phyloP scores from a whole-genome alignment of 345 rosid genomes.

The Toxicodendron radicans region DNA sequence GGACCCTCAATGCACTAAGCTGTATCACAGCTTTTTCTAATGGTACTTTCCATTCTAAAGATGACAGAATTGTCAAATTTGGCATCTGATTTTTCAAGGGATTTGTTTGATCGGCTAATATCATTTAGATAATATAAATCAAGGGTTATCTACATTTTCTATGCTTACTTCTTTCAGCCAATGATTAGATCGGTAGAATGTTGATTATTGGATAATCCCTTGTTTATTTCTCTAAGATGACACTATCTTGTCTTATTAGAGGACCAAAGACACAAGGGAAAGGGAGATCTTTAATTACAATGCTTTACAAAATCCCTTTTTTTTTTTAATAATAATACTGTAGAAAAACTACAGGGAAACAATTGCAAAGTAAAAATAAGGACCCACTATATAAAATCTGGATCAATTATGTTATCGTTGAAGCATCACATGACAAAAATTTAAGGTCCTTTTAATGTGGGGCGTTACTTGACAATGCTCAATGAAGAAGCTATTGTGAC shows the following conservation, averaged over 20 bases:
- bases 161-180: neutral
- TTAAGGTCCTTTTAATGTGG: slow-evolving; percentile 11
- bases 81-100: slow-evolving; percentile 14
- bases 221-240: neutral
- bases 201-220: slow-evolving; percentile 13
- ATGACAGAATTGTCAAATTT: slow-evolving; percentile 8
- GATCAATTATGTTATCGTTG: neutral
- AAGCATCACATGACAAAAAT: neutral
- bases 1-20: slow-evolving; percentile 9
- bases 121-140: neutral
- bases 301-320: neutral
- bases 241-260: slow-evolving; percentile 30
- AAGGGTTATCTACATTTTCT: neutral
- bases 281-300: slow-evolving; percentile 1
- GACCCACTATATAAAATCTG: neutral
- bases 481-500: neutral
- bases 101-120: slow-evolving; percentile 4
- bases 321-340: no score
- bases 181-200: slow-evolving; percentile 17
- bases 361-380: neutral
- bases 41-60: slow-evolving; percentile 4
- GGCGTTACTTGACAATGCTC: neutral
- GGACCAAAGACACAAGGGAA: slow-evolving; percentile 1
- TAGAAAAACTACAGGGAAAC: neutral
- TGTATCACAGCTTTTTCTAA: neutral